phyloP scores from a whole-genome alignment of 805 yeast genomes.

The Kuraishia cidri region DNA sequence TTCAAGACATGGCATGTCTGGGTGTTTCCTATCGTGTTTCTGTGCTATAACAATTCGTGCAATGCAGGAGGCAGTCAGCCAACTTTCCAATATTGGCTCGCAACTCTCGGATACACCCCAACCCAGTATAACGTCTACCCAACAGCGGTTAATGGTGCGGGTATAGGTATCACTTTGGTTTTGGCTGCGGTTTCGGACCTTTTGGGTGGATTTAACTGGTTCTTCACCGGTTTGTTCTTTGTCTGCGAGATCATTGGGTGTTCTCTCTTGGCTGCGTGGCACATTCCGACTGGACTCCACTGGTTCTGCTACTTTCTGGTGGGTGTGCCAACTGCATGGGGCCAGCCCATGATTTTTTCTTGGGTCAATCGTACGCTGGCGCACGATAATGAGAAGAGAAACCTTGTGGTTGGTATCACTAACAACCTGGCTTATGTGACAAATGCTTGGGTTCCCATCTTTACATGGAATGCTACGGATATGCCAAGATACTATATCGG shows the following conservation, averaged over 20 bases:
- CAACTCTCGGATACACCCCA: slow-evolving; percentile 19
- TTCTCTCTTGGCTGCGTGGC: slow-evolving; percentile 35
- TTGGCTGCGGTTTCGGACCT: slow-evolving; percentile 27
- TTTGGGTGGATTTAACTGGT: slow-evolving; percentile 26
- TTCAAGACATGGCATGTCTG: slow-evolving; percentile 41
- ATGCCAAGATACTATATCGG: slow-evolving; percentile 28
- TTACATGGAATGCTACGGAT: slow-evolving; percentile 28
- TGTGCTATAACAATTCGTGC: slow-evolving; percentile 26
- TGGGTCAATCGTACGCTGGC: slow-evolving; percentile 44
- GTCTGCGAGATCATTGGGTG: slow-evolving; percentile 29
- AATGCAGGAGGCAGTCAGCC: slow-evolving; percentile 27
- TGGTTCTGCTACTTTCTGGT: slow-evolving; percentile 40
- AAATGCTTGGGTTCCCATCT: slow-evolving; percentile 29
- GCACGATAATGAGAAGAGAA: slow-evolving; percentile 31
- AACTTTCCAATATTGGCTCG: slow-evolving; percentile 37
- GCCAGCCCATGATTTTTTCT: slow-evolving; percentile 46
- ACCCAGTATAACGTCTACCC: slow-evolving; percentile 31
- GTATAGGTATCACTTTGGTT: slow-evolving; percentile 25
- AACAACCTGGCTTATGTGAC: slow-evolving; percentile 32
- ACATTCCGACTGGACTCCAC: slow-evolving; percentile 36
- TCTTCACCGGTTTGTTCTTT: slow-evolving; percentile 27
- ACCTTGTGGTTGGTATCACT: slow-evolving; percentile 26
- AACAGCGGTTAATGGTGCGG: slow-evolving; percentile 25
- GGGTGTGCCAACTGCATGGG: slow-evolving; percentile 39
- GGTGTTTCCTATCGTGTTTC: slow-evolving; percentile 30